Percentiles rank a stretch among this genome's conserved stretches.
phyloP scores from a whole-genome alignment of 1,284 basidiomycete species.

The Exsudoporus floridanus region DNA sequence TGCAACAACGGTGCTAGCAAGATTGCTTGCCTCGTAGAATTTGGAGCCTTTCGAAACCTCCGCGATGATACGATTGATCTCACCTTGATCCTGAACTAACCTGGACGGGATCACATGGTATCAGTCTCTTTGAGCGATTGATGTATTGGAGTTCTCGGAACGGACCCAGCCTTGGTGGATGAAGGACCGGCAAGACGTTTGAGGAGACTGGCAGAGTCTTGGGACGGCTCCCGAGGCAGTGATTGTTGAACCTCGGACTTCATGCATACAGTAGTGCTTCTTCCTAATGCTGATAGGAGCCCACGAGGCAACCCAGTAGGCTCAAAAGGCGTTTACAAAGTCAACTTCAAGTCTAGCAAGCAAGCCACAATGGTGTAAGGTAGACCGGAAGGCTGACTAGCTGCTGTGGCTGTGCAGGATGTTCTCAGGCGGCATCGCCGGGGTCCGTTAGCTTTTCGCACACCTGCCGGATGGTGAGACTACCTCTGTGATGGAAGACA shows the following conservation, averaged over 20 bases:
- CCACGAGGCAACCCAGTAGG: background rate
- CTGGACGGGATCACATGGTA: constrained; percentile 36
- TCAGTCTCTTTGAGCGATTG: constrained; percentile 10
- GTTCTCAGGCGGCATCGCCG: too few relatives aligned
- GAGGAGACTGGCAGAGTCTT: constrained; percentile 65
- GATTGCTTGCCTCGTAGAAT: constrained; percentile 67
- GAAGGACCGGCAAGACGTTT: constrained; percentile 76
- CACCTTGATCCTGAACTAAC: constrained; percentile 73
- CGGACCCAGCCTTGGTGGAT: constrained; percentile 73
- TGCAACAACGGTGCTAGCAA: background rate
- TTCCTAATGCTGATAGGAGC: background rate
- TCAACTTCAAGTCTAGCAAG: background rate
- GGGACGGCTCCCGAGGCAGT: constrained; percentile 43
- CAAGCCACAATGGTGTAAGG: too few relatives aligned
- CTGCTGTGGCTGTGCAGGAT: constrained; percentile 16
- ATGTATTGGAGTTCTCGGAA: constrained; percentile 9
- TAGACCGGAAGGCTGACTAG: background rate
- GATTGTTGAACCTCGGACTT: constrained; percentile 17
- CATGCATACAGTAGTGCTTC: constrained; percentile 13
- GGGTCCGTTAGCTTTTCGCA: too few relatives aligned
- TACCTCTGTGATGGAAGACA: too few relatives aligned
- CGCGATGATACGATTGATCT: constrained; percentile 77
- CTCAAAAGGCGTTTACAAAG: background rate
- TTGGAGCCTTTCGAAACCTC: constrained; percentile 82
- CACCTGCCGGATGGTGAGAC: too few relatives aligned